Base-by-base conservation (phyloP, 2,329 filamentous ascomycete species). In the Cytospora paraplurivora region DNA sequence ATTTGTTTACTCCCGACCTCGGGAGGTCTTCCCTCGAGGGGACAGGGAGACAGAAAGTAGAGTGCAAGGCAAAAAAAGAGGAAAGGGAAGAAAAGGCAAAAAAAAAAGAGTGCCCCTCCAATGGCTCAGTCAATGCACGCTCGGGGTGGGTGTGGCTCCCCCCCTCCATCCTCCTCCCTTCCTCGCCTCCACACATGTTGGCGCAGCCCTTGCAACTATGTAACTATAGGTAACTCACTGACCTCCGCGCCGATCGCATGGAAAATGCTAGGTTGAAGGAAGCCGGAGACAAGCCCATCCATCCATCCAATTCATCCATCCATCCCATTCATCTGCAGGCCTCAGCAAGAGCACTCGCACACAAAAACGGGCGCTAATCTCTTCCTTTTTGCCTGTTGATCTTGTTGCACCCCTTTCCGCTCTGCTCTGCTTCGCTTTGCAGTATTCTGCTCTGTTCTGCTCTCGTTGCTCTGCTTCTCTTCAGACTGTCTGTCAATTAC, bases 291-390 rank as follows among this genome's bases (percentile, higher is more conserved):
- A 47, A 47, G 35, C 15, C 38, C 38, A 44, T n/a, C 15, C 38
- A 44, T 10, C 19, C 41, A 44, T 15, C 38, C 41, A 35, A n/a
- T 17, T 47, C 7, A 21, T 19, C 19, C n/a, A 47, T 19, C 12
- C n/a, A 44, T 27, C 27, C 12, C n/a, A 44, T 27, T 4, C 27
- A 27, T 27, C 27, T 27, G 27, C 27, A 27, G 27, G 27, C 27
- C 27, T 27, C 27, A 27, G 27, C 27, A 27, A 27, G 27, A 27
- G 27, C 38, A 21, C 44, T 11, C n/a, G 21, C n/a, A 19, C 8
- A 61, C 51, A 61, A 61, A 61, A 61, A 51, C 55, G 59, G 59
- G 51, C 51, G 59, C 59, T 53, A 61, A 55, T 55, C 51, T 61
- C 51, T 61, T 52, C 33, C 51, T 3, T 55, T 55, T 49, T 55